Percentiles rank a stretch among this genome's conserved stretches.
Evolutionary conservation across 2,329 filamentous ascomycete species (phyloP).

Genomic region (Neofusicoccum sp.): DNA sequence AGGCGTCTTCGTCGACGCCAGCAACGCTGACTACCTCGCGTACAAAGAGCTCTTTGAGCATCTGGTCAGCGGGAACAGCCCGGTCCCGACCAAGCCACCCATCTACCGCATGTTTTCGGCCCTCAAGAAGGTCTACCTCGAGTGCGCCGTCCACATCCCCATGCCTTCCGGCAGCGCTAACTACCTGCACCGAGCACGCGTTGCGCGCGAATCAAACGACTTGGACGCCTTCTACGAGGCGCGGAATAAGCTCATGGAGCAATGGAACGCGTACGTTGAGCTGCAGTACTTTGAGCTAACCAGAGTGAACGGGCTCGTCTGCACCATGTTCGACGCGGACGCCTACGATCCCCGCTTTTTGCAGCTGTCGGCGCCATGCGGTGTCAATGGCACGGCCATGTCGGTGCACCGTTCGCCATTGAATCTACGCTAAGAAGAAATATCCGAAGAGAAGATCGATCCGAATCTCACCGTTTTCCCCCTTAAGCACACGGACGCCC

Average conservation of each 20-base stretch:
- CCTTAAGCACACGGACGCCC: no score
- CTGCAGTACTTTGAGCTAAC: neutral
- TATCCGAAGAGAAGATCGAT: no score
- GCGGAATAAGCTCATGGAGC: conserved; percentile 29
- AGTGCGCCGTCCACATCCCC: conserved; percentile 23
- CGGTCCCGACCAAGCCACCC: conserved; percentile 24
- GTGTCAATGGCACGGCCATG: no score
- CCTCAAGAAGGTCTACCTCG: conserved; percentile 34
- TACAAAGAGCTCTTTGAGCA: conserved; percentile 28
- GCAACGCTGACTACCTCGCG: conserved; percentile 24
- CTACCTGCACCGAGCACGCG: conserved; percentile 34
- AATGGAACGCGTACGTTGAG: conserved; percentile 31
- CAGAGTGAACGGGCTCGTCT: neutral
- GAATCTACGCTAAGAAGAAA: no score
- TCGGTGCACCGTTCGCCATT: no score
- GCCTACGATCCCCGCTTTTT: neutral
- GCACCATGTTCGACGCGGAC: neutral
- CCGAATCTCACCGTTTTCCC: no score
- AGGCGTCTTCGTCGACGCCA: conserved; percentile 20
- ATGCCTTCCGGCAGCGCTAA: conserved; percentile 21
- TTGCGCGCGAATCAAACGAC: conserved; percentile 34
- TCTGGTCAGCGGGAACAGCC: conserved; percentile 20
- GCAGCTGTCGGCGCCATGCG: neutral
- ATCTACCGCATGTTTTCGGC: conserved; percentile 33
- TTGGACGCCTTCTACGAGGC: conserved; percentile 29